Conservation (phyloP, 257 asterid species). For the Solanum tacnaense region DNA sequence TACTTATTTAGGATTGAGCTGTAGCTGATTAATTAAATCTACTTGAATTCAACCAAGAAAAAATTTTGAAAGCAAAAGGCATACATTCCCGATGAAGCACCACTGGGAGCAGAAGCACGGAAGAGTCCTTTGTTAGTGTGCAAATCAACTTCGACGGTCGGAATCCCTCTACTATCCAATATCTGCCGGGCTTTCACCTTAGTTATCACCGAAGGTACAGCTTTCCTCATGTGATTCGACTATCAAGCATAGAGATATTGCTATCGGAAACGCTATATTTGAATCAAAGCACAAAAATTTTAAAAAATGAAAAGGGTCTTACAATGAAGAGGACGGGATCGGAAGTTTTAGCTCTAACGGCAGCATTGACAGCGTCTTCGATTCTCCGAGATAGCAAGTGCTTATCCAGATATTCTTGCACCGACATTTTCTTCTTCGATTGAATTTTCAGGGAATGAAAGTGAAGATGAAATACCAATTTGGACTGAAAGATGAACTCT, state of each 20-base stretch:
- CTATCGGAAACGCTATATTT: neutral
- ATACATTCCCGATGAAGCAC: slow-evolving; percentile 72
- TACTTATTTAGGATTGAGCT: neutral
- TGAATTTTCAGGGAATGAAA: neutral
- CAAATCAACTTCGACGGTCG: slow-evolving; percentile 96
- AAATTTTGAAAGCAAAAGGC: neutral
- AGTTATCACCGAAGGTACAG: slow-evolving; percentile 78
- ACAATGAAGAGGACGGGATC: slow-evolving; percentile 96
- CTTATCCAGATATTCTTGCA: slow-evolving; percentile 88
- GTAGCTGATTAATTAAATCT: neutral
- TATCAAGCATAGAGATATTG: neutral
- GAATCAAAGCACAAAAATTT: neutral
- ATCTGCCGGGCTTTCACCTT: slow-evolving; percentile 90
- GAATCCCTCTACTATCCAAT: slow-evolving; percentile 96
- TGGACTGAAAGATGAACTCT: neutral
- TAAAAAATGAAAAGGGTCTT: neutral
- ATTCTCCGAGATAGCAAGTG: slow-evolving; percentile 86
- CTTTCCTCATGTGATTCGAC: slow-evolving; percentile 92
- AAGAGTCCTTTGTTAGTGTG: slow-evolving; percentile 82
- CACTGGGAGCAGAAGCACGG: slow-evolving; percentile 84
- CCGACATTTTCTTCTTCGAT: slow-evolving; percentile 47
- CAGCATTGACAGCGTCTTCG: slow-evolving; percentile 99
- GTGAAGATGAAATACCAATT: neutral
- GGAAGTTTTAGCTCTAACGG: slow-evolving; percentile 84
- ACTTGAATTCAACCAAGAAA: neutral